These are phyloP conservation scores for Filosporella fistucella DNA, from an alignment of 495 filamentous ascomycete species.

Conservation along the genomic window DNA sequence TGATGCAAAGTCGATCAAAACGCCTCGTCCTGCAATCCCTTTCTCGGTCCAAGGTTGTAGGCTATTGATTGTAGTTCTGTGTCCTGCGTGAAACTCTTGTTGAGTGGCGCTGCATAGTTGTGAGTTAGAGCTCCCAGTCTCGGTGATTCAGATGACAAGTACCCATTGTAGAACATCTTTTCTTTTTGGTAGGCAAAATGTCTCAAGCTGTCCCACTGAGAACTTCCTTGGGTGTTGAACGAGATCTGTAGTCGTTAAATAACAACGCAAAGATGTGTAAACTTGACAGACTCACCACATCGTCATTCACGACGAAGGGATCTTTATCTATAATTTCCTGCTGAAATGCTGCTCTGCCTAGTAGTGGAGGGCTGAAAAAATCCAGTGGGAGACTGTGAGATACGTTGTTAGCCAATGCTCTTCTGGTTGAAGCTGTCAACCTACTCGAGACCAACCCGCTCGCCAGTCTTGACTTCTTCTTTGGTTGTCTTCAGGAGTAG, in stretches of 20 bases:
- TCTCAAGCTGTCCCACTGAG: slow-evolving; percentile 77
- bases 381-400: not conserved
- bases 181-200: slow-evolving; percentile 33
- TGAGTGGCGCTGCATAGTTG: no score
- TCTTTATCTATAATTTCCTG: not conserved
- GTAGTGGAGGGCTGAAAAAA: not conserved
- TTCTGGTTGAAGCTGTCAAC: not conserved
- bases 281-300: slow-evolving; percentile 41
- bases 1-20: slow-evolving; percentile 43
- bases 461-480: not conserved
- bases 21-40: slow-evolving; percentile 47
- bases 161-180: slow-evolving; percentile 1
- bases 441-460: not conserved
- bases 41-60: not conserved
- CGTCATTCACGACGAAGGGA: slow-evolving; percentile 48
- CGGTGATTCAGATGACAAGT: no score
- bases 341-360: not conserved
- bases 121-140: no score
- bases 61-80: no score
- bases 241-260: slow-evolving; percentile 11
- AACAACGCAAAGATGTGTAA: not conserved
- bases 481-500: not conserved
- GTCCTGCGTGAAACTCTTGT: no score
- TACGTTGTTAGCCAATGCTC: not conserved
- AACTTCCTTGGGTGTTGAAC: slow-evolving; percentile 71